Base-by-base conservation (phyloP, 2,329 filamentous ascomycete genomes). In the Ophiostoma australiae region DNA sequence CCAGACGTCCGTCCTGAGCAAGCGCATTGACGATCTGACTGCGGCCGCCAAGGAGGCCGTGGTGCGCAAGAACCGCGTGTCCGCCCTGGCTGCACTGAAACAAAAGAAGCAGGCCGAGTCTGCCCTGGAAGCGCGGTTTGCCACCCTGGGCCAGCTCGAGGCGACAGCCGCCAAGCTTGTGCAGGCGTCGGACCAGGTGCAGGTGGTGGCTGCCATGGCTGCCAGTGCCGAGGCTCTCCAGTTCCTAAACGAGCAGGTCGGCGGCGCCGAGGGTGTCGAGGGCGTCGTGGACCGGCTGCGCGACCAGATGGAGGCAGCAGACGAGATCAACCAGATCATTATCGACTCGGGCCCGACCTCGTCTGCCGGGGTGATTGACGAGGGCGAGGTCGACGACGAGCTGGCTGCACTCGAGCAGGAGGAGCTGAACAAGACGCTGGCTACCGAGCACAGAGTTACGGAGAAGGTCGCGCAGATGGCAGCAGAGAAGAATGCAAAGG, bases 351-450 rank as follows among this genome's bases (percentile, higher is more conserved):
- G 81, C 15, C 82, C 80, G 17, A 55, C 70, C 1, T 48, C 68
- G 27, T 23, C 55, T 3, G 13, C 44, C 77, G 76, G 58, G 79
- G 63, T 79, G 0, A 83, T 97, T 41, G 92, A 97, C 78, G 94
- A 97, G 77, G 85, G 77, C 27, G 94, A 96, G 78, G 87, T 98
- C 70, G 93, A 97, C 75, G 91, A 94, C 72, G 94, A 97, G 81
- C 84, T 98, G 67, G 90, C 91, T 75, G 89, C 85, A 3, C 82
- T 99, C 81, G 89, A 94, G 80, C 82, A 78, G 44, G 84, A 87
- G 74, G 86, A 88, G 75, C 80, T 77, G 74, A 52, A 33, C 7
- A 69, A 69, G 68, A 31, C 10, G 20, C 52, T 63, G 35, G 68
- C 52, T 81, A 89, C 78, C 44, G 84, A 87, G 74, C 85, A 88